A percentile compares a stretch with the other conserved stretches of the same genome.
Evolutionary conservation across 768 basidiomycete species (phyloP).

Genomic region (Leccinum uliginosum): DNA sequence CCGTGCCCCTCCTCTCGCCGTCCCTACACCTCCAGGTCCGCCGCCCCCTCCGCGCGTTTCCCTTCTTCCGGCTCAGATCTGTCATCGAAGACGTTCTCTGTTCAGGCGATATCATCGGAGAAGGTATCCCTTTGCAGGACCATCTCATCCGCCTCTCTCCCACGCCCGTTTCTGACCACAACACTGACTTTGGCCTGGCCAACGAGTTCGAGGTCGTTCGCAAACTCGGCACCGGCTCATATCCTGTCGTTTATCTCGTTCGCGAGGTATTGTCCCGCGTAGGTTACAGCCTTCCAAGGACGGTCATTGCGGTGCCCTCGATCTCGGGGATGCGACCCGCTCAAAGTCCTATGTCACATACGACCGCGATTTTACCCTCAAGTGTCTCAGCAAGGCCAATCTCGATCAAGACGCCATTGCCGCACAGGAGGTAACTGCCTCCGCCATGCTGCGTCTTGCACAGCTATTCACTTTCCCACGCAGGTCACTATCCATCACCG

Average conservation of each 20-base stretch:
- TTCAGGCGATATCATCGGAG: conserved; percentile 70
- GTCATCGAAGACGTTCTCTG: conserved; percentile 50
- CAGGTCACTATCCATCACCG: conserved; percentile 96
- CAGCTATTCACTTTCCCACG: conserved; percentile 7
- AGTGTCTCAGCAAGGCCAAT: conserved; percentile 93
- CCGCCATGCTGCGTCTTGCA: conserved; percentile 5
- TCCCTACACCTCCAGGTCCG: conserved; percentile 36
- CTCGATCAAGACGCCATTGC: conserved; percentile 82
- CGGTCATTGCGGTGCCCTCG: conserved; percentile 52
- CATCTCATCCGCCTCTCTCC: conserved; percentile 59
- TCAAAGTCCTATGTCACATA: conserved; percentile 44
- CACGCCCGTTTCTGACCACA: conserved; percentile 29
- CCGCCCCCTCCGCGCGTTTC: conserved; percentile 18
- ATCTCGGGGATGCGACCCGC: conserved; percentile 40
- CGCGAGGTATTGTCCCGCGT: conserved; percentile 53
- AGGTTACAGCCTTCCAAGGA: conserved; percentile 47
- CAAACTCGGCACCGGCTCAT: conserved; percentile 83
- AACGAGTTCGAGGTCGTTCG: conserved; percentile 80
- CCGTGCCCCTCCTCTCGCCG: conserved; percentile 31
- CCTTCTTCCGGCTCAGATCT: conserved; percentile 29
- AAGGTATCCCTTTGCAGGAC: conserved; percentile 62
- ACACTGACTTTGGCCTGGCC: conserved; percentile 46
- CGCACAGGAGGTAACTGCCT: conserved; percentile 74
- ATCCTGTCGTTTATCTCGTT: conserved; percentile 93
- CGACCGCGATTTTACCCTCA: conserved; percentile 88